Conservation (phyloP, 2,329 filamentous ascomycete genomes). For the Phyllosticta paracitricarpa region DNA sequence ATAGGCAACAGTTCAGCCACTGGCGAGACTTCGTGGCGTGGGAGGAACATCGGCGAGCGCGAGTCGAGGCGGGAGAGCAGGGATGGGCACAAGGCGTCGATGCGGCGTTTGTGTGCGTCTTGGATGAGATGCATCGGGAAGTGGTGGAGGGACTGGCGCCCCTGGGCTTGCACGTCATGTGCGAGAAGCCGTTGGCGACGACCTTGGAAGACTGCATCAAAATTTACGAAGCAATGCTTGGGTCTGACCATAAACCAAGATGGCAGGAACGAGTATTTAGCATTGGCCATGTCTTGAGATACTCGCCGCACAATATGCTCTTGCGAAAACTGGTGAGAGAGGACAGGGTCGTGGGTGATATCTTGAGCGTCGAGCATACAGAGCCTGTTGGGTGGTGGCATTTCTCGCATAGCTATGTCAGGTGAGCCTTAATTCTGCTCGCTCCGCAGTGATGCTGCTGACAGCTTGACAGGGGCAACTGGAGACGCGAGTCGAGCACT, state of each 20-base stretch:
- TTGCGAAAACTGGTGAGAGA: slow-evolving; percentile 68
- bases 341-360: slow-evolving; percentile 68
- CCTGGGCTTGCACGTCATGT: slow-evolving; percentile 70
- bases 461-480: slow-evolving; percentile 58
- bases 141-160: slow-evolving; percentile 66
- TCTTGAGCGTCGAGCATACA: slow-evolving; percentile 79
- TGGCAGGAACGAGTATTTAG: slow-evolving; percentile 54
- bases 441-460: background rate
- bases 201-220: slow-evolving; percentile 66
- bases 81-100: slow-evolving; percentile 30
- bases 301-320: slow-evolving; percentile 84
- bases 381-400: slow-evolving; percentile 97
- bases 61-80: slow-evolving; percentile 19
- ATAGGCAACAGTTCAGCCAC: slow-evolving; percentile 42
- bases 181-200: slow-evolving; percentile 87
- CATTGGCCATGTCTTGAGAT: slow-evolving; percentile 87
- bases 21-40: slow-evolving; percentile 72
- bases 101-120: slow-evolving; percentile 60
- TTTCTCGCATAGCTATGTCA: slow-evolving; percentile 38
- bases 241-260: slow-evolving; percentile 10
- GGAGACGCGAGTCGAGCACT: slow-evolving; percentile 69
- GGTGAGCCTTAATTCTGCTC: background rate
- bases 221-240: slow-evolving; percentile 53
- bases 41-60: slow-evolving; percentile 53
- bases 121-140: slow-evolving; percentile 81